Base-by-base conservation (phyloP, 192 early-diverging fungal species). In the Lunasporangiospora selenospora region DNA sequence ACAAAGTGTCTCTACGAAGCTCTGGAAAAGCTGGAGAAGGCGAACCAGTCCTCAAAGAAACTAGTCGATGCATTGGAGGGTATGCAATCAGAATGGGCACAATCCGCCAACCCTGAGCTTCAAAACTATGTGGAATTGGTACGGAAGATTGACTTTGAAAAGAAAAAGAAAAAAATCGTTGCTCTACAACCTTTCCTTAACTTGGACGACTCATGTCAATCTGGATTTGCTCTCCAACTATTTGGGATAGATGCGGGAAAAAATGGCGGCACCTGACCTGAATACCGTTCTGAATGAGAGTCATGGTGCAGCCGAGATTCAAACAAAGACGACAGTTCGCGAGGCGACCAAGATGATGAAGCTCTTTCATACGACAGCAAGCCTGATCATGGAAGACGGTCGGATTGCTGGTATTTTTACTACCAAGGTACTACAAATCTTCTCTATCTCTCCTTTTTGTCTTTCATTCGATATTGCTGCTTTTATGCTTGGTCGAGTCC, bases 231-330 rank as follows among this genome's bases (percentile, higher is more conserved):
- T 86, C 58, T 56, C 79, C 36, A 81, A 80, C 62, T 86, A 86
- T 52, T 77, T 87, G 60, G 80, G 79, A 38, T 77, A 81, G 41
- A 75, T 91, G 69, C 81, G 89, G 30, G 87, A 91, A 57, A 83
- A 87, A 55, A 94, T 95, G 86, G 87, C 87, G 38, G 94, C 93
- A 73, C 95, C 95, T 27, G 92, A 94, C 75, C 78, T 97, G 49
- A 88, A 80, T 37, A 79, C 88, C 4, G 88, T 97, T 10, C 71
- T 97, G 46, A 86, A 89, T 45, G 81, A 80, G 26, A 45, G 66
- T 30, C 75, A 76, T 32, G 58, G 52, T 24, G 86, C 87, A 27
- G 81, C 84, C 4, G 76, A 85, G 32, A 85, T 89, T 2, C 76
- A 77, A 11, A 77, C 83, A 1, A 82, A 81, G 63, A 82, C 85